These are phyloP conservation scores for Mycena epipterygia DNA, from an alignment of 768 basidiomycete genomes.

Conservation along the genomic window DNA sequence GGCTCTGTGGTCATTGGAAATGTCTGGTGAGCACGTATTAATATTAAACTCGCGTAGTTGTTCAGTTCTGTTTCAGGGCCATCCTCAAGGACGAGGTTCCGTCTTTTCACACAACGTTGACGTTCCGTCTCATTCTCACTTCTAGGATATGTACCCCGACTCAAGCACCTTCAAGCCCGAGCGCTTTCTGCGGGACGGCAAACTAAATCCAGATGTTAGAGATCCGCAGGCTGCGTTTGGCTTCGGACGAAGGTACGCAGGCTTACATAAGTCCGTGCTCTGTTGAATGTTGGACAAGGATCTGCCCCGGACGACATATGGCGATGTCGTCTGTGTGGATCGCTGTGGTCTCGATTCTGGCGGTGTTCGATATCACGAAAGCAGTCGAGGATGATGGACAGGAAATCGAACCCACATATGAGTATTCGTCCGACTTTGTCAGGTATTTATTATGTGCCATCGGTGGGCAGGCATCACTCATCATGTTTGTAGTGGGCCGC, in stretches of 20 bases:
- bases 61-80: too few species aligned
- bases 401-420: slow-evolving; percentile 42
- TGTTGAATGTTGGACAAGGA: neutral
- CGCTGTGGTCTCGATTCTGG: slow-evolving; percentile 8
- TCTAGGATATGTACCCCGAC: slow-evolving; percentile 46
- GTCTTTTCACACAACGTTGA: too few species aligned
- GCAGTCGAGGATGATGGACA: neutral
- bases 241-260: slow-evolving; percentile 37
- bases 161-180: slow-evolving; percentile 54
- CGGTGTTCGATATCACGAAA: slow-evolving; percentile 14
- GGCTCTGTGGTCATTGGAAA: too few species aligned
- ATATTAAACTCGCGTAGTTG: too few species aligned
- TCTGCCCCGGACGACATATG: slow-evolving; percentile 32
- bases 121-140: neutral
- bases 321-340: slow-evolving; percentile 10
- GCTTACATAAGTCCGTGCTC: neutral
- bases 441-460: neutral
- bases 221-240: slow-evolving; percentile 38
- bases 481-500: neutral
- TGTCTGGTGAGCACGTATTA: too few species aligned
- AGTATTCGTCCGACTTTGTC: neutral
- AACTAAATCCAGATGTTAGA: slow-evolving; percentile 29
- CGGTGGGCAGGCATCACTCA: neutral
- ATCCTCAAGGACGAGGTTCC: slow-evolving; percentile 27
- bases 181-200: slow-evolving; percentile 48